Conservation (phyloP, 2,329 filamentous ascomycete species). For the Chrysosporium queenslandicum region DNA sequence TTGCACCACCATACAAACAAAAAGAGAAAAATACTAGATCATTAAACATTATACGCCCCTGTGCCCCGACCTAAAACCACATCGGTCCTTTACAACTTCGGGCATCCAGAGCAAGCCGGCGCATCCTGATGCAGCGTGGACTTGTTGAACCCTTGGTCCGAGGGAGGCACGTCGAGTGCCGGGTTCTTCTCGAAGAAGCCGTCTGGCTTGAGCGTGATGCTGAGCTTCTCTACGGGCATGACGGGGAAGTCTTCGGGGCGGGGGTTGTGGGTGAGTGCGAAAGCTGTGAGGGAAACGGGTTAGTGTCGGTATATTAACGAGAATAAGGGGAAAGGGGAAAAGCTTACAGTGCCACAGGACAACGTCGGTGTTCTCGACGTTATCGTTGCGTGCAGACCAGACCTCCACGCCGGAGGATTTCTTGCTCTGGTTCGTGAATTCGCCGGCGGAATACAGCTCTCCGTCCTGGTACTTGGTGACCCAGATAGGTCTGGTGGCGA, state of each 20-base stretch:
- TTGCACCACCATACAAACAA: too few species aligned
- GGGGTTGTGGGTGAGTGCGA: constrained; percentile 55
- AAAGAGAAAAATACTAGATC: neutral
- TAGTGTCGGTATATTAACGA: constrained; percentile 19
- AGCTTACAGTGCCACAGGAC: constrained; percentile 33
- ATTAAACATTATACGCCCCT: neutral
- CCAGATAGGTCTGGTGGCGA: constrained; percentile 47
- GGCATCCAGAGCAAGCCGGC: constrained; percentile 3
- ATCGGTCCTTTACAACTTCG: constrained; percentile 2
- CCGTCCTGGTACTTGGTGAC: constrained; percentile 46
- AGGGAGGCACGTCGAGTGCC: constrained; percentile 39
- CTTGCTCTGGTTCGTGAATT: constrained; percentile 49
- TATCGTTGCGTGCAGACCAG: constrained; percentile 41
- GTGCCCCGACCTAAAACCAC: too few species aligned
- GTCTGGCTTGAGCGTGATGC: constrained; percentile 41
- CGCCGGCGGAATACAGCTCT: constrained; percentile 46
- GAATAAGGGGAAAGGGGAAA: neutral
- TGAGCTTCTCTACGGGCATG: constrained; percentile 53
- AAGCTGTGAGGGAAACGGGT: constrained; percentile 23
- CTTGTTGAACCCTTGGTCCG: constrained; percentile 35
- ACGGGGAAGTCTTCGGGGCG: constrained; percentile 58
- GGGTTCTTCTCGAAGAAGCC: constrained; percentile 47
- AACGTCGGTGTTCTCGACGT: constrained; percentile 40
- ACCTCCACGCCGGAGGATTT: constrained; percentile 45
- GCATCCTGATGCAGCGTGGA: constrained; percentile 25